Base-by-base conservation (phyloP, 164 flowering plant genomes). In the Vitis riparia region DNA sequence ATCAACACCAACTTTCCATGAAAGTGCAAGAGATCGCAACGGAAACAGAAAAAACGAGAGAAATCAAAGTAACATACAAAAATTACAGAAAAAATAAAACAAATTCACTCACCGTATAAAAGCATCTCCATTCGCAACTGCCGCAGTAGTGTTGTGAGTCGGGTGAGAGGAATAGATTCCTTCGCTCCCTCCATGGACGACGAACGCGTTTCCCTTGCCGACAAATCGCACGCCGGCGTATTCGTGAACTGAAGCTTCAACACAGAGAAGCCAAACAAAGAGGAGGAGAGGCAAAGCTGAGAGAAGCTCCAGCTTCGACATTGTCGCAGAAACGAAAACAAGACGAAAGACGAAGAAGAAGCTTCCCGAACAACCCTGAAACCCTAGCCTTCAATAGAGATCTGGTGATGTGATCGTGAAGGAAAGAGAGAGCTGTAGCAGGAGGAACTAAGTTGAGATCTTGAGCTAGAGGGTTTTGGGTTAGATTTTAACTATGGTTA, bases 141-240 rank as follows among this genome's bases (percentile, higher is more conserved):
- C 19, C 14, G 60, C 47, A 66, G 73, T 68, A 30, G 66, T 79
- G 61, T 70, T 80, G 14, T 48, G 63, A 58, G 56, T 74, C 19
- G 80, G 70, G 17, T 68, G 8, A 61, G 97, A 89, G 23, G 90
- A 85, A 80, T 87, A 91, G 69, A 96, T 84, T 44, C 99, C 98
- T 70, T 93, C 99, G 70, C 97, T 96, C 3, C 99, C 99, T 1
- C 96, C 99, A 68, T 93, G 94, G 32, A 95, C 78, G 0, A 95
- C 91, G 70, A 90, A 91, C 12, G 99, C 91, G 64, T 95, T 95
- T 2, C 98, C 99, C 71, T 89, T 93, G 68, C 76, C 72, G 8
- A 72, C 76, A 73, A 95, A 91, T 55, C 68, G 84, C 67, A 85
- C 89, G 3, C 72, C 76, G 12, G 63, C 56, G 77, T 95, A 93